Evolutionary conservation across 2,329 filamentous ascomycete species (phyloP).

Genomic region (Fusarium pseudoanthophilum): DNA sequence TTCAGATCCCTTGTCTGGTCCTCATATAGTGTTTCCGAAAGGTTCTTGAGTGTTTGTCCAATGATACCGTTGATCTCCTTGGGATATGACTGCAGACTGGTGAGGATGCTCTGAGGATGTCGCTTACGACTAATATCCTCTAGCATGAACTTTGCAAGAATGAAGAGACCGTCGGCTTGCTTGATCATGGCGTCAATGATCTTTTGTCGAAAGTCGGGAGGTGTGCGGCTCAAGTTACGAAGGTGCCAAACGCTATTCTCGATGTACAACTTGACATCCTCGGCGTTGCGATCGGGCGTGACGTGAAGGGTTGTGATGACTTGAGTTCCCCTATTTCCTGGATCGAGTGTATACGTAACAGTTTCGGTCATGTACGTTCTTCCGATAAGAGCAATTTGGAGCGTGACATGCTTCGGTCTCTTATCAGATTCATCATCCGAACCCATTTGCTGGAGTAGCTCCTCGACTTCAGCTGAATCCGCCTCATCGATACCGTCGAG

Average conservation of each 20-base stretch:
- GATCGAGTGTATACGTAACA: slow-evolving; percentile 50
- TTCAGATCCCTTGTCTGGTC: slow-evolving; percentile 57
- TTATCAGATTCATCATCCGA: slow-evolving; percentile 37
- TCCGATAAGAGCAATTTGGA: slow-evolving; percentile 56
- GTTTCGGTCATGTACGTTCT: slow-evolving; percentile 55
- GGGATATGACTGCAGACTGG: slow-evolving; percentile 57
- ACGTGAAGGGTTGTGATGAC: slow-evolving; percentile 55
- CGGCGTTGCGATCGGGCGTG: slow-evolving; percentile 54
- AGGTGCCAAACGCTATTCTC: slow-evolving; percentile 53
- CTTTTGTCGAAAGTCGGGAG: slow-evolving; percentile 49
- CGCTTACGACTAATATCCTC: slow-evolving; percentile 59
- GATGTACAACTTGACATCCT: slow-evolving; percentile 57
- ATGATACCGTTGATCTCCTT: slow-evolving; percentile 57
- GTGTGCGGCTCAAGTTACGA: slow-evolving; percentile 50
- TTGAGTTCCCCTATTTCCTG: slow-evolving; percentile 42
- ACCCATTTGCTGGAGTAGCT: slow-evolving; percentile 51
- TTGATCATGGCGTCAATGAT: slow-evolving; percentile 54
- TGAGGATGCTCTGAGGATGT: slow-evolving; percentile 57
- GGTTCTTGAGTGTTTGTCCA: slow-evolving; percentile 53
- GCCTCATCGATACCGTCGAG: slow-evolving; percentile 61
- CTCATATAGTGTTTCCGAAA: slow-evolving; percentile 53
- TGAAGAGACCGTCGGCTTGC: slow-evolving; percentile 60
- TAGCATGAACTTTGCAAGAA: slow-evolving; percentile 62
- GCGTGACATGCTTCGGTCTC: slow-evolving; percentile 31
- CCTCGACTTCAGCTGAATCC: slow-evolving; percentile 50